Evolutionary conservation across 352 stramenopile genomes (phyloP), one percentile per base, ranked within the genome.

Genomic region (Pythium brachiatum): DNA sequence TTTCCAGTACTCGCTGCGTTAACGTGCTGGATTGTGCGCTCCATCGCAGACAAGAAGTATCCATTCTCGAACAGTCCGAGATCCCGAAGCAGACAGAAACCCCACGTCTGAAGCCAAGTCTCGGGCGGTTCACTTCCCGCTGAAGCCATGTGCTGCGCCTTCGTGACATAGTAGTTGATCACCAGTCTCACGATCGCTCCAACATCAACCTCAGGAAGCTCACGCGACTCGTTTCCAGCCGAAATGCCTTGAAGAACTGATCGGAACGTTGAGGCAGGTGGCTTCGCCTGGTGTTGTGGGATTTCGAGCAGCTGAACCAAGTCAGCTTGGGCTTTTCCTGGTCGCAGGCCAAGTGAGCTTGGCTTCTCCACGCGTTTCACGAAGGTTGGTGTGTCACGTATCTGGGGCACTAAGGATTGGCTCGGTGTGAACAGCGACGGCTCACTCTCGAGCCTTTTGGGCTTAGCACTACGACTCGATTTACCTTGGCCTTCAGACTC

Each of bases 1-100:
- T 64, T 16, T 36, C 63, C 7, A 48, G 43, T 2, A 62, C 58
- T 16, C 52, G 44, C 26, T 56, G 56, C 15, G 39, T 26, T n/a
- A 1, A 58, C 56, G 7, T 36, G 15, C 1, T 75, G 25, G 53
- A 79, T 75, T 18, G 76, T 52, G 46, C 67, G 59, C 25, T 78
- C 67, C 31, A 89, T 59, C 23, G 81, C 75, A 3, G 56, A 59
- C 18, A 87, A 60, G 57, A 81, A 90, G 48, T 78, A 81, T 16
- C 75, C 74, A 44, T 86, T 88, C 51, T 74, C 65, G 48, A 90
- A 75, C 23, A 90, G 39, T 15, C 64, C 65, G 32, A 90, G 69
- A 59, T 86, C 81, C 2, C 79, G 74, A 46, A 76, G 50, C 64
- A 89, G 72, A 52, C 53, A 62, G 75, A 89, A 59, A 58, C 83